Percentiles rank a stretch among this genome's conserved stretches.
phyloP scores from a whole-genome alignment of 257 asterid genomes.

The Petunia secreta region DNA sequence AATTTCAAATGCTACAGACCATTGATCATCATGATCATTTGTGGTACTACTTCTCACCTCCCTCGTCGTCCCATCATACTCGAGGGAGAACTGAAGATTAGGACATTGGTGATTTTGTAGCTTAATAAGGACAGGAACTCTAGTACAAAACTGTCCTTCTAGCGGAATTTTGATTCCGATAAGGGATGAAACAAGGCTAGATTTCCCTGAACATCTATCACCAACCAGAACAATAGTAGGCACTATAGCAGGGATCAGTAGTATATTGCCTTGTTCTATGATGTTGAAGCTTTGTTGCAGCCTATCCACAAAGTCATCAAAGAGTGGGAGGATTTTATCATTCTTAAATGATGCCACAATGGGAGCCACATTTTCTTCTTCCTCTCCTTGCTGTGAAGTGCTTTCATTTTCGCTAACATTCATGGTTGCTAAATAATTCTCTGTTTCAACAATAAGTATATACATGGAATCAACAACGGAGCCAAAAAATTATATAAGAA shows the following conservation, averaged over 20 bases:
- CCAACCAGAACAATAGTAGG: background rate
- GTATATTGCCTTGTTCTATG: too few species aligned
- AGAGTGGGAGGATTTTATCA: too few species aligned
- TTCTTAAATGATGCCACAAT: too few species aligned
- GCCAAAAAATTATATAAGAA: too few species aligned
- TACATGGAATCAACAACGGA: too few species aligned
- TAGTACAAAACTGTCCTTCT: background rate
- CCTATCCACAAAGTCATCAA: too few species aligned
- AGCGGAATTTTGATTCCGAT: background rate
- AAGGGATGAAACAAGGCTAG: constrained; percentile 1
- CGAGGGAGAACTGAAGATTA: background rate
- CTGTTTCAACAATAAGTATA: too few species aligned
- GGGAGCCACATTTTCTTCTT: too few species aligned
- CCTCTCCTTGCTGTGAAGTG: too few species aligned
- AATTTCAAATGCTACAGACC: background rate
- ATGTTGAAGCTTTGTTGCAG: too few species aligned
- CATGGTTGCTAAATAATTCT: too few species aligned
- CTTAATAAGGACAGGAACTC: background rate
- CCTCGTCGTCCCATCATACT: background rate
- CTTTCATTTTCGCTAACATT: too few species aligned
- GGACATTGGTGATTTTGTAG: background rate
- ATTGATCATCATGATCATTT: background rate
- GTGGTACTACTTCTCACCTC: background rate
- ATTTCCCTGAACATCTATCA: background rate
- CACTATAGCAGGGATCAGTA: background rate